These are phyloP conservation scores for Trichoderma koningiopsis DNA, from an alignment of 2,329 filamentous ascomycete species.

Conservation along the genomic window DNA sequence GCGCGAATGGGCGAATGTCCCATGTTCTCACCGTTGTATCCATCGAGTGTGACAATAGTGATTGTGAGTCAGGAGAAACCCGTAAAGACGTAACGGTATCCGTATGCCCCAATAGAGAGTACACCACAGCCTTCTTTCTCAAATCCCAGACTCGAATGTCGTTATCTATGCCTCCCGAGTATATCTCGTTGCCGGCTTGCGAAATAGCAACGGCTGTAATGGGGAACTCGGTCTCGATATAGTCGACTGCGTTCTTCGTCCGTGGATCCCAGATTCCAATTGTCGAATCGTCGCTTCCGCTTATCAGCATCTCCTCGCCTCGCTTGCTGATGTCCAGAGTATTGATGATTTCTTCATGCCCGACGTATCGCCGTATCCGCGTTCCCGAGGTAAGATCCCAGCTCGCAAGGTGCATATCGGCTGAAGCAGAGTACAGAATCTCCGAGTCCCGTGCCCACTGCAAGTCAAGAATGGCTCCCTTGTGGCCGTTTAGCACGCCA, in stretches of 20 bases:
- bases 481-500: conserved; percentile 83
- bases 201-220: conserved; percentile 90
- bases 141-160: conserved; percentile 97
- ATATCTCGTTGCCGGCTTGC: conserved; percentile 93
- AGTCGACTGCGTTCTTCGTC: conserved; percentile 83
- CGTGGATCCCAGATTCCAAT: conserved; percentile 96
- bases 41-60: conserved; percentile 87
- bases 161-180: conserved; percentile 93
- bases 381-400: conserved; percentile 95
- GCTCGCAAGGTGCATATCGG: conserved; percentile 88
- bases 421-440: conserved; percentile 87
- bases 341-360: conserved; percentile 96
- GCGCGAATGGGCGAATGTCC: conserved; percentile 95
- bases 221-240: conserved; percentile 88
- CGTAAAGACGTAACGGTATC: conserved; percentile 90
- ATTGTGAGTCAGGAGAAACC: conserved; percentile 91
- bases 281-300: conserved; percentile 88
- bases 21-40: conserved; percentile 93
- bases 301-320: conserved; percentile 87
- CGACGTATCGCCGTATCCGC: conserved; percentile 86
- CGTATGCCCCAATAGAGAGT: conserved; percentile 84
- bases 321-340: conserved; percentile 83
- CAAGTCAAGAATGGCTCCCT: conserved; percentile 85
- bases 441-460: conserved; percentile 96
- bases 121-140: conserved; percentile 84